Conservation (phyloP, 2,329 filamentous ascomycete genomes). For the Gnomoniopsis smithogilvyi region DNA sequence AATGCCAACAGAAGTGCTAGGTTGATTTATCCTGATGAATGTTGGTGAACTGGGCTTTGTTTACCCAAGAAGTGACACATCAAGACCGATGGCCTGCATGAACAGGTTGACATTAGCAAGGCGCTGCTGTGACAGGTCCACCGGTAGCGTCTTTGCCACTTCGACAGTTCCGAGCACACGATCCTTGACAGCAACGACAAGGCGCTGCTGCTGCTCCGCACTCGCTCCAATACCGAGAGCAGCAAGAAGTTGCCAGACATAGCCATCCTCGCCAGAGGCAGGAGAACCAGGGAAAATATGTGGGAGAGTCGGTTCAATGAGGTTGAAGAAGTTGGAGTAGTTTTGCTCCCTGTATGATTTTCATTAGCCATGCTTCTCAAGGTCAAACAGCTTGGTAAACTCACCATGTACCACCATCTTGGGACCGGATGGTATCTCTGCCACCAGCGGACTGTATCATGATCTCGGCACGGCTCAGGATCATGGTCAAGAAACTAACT, state of each 20-base stretch:
- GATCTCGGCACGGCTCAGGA: constrained; percentile 89
- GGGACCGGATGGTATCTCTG: constrained; percentile 29
- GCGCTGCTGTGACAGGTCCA: constrained; percentile 78
- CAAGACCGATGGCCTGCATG: constrained; percentile 97
- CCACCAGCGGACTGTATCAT: constrained; percentile 77
- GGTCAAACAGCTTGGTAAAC: constrained; percentile 22
- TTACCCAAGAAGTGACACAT: constrained; percentile 70
- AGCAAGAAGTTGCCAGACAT: constrained; percentile 97
- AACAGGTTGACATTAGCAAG: constrained; percentile 94
- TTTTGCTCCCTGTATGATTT: constrained; percentile 58
- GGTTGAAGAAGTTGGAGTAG: constrained; percentile 85
- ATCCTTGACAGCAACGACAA: constrained; percentile 96
- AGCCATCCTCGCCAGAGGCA: constrained; percentile 86
- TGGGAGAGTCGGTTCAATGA: constrained; percentile 77
- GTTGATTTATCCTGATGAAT: background rate
- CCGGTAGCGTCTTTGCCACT: constrained; percentile 83
- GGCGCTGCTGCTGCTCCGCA: constrained; percentile 89
- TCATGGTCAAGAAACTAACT: constrained; percentile 85
- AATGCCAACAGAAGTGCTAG: background rate
- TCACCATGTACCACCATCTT: constrained; percentile 51
- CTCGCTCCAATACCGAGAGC: constrained; percentile 91
- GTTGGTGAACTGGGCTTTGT: background rate
- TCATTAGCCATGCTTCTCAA: constrained; percentile 27
- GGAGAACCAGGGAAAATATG: constrained; percentile 90
- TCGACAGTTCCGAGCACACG: constrained; percentile 93